These are phyloP conservation scores for Singerocomus inundabilis DNA, from an alignment of 1,284 basidiomycete genomes.

Conservation along the genomic window DNA sequence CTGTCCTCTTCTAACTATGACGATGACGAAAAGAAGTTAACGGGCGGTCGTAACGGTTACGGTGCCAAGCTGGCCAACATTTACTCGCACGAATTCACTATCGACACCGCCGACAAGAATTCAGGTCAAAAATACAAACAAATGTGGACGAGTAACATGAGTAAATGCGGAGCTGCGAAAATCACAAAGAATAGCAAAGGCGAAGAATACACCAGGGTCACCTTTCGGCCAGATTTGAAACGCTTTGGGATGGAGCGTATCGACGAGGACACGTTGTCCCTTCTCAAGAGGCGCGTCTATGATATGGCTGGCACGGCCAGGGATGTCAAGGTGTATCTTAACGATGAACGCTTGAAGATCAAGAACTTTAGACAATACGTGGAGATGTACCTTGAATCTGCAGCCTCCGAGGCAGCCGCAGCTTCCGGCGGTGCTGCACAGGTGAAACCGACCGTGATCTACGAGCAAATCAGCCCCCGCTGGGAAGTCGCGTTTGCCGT, in stretches of 20 bases:
- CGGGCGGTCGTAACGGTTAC: constrained; percentile 98
- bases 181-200: constrained; percentile 87
- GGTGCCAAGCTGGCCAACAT: constrained; percentile 99
- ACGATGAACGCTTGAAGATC: constrained; percentile 91
- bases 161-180: constrained; percentile 82
- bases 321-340: constrained; percentile 92
- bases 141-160: constrained; percentile 94
- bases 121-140: constrained; percentile 92
- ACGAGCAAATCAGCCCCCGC: constrained; percentile 76
- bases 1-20: constrained; percentile 98
- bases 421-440: constrained; percentile 72
- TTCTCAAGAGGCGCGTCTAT: constrained; percentile 94
- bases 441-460: constrained; percentile 77
- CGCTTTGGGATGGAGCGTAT: constrained; percentile 93
- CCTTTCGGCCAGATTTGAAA: constrained; percentile 90
- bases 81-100: constrained; percentile 95
- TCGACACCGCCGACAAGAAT: constrained; percentile 95
- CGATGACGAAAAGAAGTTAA: constrained; percentile 98
- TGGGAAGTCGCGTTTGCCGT: constrained; percentile 98
- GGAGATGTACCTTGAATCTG: constrained; percentile 86
- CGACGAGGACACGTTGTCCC: constrained; percentile 87
- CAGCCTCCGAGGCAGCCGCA: constrained; percentile 63
- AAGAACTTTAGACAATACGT: constrained; percentile 98
- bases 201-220: constrained; percentile 94
- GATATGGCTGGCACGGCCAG: constrained; percentile 96